These are phyloP conservation scores for Russula compacta DNA, from an alignment of 768 basidiomycete genomes.

Conservation along the genomic window DNA sequence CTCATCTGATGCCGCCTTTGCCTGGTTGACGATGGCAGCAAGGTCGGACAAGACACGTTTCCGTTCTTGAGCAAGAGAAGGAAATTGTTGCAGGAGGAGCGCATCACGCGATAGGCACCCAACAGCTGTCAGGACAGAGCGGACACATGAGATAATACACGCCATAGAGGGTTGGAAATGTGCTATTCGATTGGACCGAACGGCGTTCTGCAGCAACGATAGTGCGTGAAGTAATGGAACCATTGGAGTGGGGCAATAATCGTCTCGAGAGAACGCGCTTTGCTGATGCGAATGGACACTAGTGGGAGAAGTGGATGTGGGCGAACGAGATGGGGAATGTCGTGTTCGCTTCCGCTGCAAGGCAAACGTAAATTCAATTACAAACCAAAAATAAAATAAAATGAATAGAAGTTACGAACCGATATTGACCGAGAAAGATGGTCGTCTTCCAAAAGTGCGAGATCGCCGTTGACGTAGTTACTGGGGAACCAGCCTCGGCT, in stretches of 20 bases:
- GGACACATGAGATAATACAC: slow-evolving; percentile 89
- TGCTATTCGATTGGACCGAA: slow-evolving; percentile 59
- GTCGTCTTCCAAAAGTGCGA: slow-evolving; percentile 49
- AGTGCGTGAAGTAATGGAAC: slow-evolving; percentile 78
- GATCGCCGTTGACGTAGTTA: slow-evolving; percentile 79
- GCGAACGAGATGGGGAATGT: slow-evolving; percentile 15
- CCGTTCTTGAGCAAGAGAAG: slow-evolving; percentile 64
- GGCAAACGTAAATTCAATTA: background rate
- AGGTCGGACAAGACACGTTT: slow-evolving; percentile 75
- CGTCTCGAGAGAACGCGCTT: slow-evolving; percentile 15
- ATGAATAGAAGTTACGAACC: slow-evolving; percentile 28
- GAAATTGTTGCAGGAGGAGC: slow-evolving; percentile 53
- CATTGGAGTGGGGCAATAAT: slow-evolving; percentile 70
- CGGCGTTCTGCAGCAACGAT: slow-evolving; percentile 78
- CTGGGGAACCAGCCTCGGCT: slow-evolving; percentile 96
- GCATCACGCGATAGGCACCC: slow-evolving; percentile 83
- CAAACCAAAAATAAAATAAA: background rate
- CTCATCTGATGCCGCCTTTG: slow-evolving; percentile 52
- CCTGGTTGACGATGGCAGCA: slow-evolving; percentile 72
- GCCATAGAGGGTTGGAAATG: slow-evolving; percentile 95
- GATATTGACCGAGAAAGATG: slow-evolving; percentile 36
- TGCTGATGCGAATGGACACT: slow-evolving; percentile 10
- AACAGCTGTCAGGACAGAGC: slow-evolving; percentile 73
- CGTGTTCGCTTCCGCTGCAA: slow-evolving; percentile 23
- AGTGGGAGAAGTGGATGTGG: slow-evolving; percentile 6